A percentile compares a stretch with the other conserved stretches of the same genome.
These are phyloP conservation scores for Salvia sclarea DNA, from an alignment of 305 asterid species.

Conservation along the genomic window DNA sequence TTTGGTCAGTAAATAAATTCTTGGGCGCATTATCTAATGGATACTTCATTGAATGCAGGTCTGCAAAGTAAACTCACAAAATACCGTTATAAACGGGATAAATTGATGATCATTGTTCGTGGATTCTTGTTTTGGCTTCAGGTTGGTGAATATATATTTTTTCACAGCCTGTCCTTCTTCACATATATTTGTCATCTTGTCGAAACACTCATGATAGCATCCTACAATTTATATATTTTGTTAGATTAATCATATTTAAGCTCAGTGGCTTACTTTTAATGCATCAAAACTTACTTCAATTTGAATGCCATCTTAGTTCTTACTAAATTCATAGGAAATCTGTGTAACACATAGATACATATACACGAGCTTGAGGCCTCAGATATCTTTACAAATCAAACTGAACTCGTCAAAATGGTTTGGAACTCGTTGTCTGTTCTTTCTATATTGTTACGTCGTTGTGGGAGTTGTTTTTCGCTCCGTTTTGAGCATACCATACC, in stretches of 20 bases:
- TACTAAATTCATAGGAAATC: too few species aligned
- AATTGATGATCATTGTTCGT: conserved; percentile 47
- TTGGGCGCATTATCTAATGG: background rate
- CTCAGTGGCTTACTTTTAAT: too few species aligned
- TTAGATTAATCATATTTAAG: background rate
- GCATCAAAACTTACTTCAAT: too few species aligned
- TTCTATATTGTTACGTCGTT: background rate
- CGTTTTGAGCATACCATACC: background rate
- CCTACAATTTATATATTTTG: background rate
- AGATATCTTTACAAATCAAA: too few species aligned
- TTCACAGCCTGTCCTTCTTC: too few species aligned
- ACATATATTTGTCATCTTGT: too few species aligned
- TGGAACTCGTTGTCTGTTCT: too few species aligned
- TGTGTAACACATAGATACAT: too few species aligned
- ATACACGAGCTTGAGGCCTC: too few species aligned
- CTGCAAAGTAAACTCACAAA: conserved; percentile 29
- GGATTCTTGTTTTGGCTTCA: conserved; percentile 58
- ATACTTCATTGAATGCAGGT: conserved; percentile 35
- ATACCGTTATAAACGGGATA: conserved; percentile 8
- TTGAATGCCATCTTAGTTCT: background rate
- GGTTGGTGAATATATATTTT: conserved; percentile 31
- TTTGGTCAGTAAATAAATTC: background rate
- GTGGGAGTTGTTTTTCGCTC: background rate
- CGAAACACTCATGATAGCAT: too few species aligned
- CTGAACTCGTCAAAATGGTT: too few species aligned